Evolutionary conservation across 768 basidiomycete genomes (phyloP).

Genomic region (Neoboletus brunneissimus): DNA sequence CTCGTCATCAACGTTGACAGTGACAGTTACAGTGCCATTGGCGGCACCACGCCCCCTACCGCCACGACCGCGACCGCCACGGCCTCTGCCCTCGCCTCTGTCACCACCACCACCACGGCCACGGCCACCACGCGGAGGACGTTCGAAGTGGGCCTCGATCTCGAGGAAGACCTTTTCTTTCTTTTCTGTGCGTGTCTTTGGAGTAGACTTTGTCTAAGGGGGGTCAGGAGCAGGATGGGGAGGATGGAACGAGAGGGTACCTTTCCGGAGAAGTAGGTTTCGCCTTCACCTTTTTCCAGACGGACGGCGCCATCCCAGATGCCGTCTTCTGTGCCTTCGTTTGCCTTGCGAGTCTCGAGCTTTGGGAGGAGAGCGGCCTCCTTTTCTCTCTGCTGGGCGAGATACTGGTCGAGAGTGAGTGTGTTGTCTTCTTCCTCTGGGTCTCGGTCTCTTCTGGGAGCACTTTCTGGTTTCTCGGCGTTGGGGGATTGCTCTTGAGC

Average conservation of each 20-base stretch:
- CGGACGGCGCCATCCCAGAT: conserved; percentile 71
- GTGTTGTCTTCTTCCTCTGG: conserved; percentile 90
- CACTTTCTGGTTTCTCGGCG: conserved; percentile 38
- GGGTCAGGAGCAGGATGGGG: conserved; percentile 1
- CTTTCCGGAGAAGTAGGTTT: conserved; percentile 88
- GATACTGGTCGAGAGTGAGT: conserved; percentile 90
- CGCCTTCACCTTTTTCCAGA: conserved; percentile 62
- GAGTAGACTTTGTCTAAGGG: conserved; percentile 56
- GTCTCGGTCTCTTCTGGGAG: conserved; percentile 52
- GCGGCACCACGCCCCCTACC: conserved; percentile 44
- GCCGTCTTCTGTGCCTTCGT: conserved; percentile 70
- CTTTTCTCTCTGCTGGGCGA: conserved; percentile 74
- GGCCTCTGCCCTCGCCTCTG: conserved; percentile 49
- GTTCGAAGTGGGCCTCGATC: conserved; percentile 86
- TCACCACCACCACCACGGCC: conserved; percentile 44
- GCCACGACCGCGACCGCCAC: conserved; percentile 42
- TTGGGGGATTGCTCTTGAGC: conserved; percentile 34
- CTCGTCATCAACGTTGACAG: conserved; percentile 77
- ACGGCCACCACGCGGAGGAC: conserved; percentile 67
- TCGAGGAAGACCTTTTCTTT: conserved; percentile 91
- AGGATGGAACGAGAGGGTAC: conserved; percentile 40
- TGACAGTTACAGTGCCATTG: conserved; percentile 36
- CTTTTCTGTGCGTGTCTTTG: conserved; percentile 73
- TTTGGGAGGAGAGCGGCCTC: conserved; percentile 61
- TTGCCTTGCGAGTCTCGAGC: conserved; percentile 73